phyloP scores from a whole-genome alignment of 257 asterid genomes.

The Eustoma russellianum region DNA sequence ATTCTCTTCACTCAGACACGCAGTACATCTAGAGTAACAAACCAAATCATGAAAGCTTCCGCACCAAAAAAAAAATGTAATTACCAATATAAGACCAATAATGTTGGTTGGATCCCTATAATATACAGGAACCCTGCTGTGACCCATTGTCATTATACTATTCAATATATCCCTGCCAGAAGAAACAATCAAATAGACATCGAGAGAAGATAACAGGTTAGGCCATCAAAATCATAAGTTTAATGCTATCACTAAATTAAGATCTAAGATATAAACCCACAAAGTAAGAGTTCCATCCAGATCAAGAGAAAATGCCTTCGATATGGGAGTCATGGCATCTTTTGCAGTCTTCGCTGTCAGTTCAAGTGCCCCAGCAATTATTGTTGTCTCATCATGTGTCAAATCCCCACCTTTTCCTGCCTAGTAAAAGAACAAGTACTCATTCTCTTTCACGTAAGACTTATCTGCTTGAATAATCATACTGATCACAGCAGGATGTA shows the following conservation, averaged over 20 bases:
- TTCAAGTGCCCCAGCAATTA: constrained; percentile 92
- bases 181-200: too few species aligned
- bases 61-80: constrained; percentile 3
- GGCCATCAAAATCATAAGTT: constrained; percentile 1
- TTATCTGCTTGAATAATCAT: background rate
- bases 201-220: constrained; percentile 2
- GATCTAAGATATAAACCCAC: constrained; percentile 44
- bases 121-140: constrained; percentile 91
- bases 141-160: constrained; percentile 94
- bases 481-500: background rate
- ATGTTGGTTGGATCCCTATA: constrained; percentile 61
- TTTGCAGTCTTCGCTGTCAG: constrained; percentile 87
- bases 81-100: constrained; percentile 90
- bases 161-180: constrained; percentile 73
- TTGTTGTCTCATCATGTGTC: constrained; percentile 97
- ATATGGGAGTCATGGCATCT: constrained; percentile 95
- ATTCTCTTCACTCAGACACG: background rate
- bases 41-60: background rate
- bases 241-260: constrained; percentile 9
- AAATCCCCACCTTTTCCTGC: constrained; percentile 99
- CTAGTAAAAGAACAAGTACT: constrained; percentile 24
- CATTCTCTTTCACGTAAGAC: background rate
- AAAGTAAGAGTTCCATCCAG: constrained; percentile 77
- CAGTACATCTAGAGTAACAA: background rate
- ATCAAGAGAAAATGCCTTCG: constrained; percentile 95